phyloP scores from a whole-genome alignment of 306 rosid genomes.

The Cicer pinnatifidum region DNA sequence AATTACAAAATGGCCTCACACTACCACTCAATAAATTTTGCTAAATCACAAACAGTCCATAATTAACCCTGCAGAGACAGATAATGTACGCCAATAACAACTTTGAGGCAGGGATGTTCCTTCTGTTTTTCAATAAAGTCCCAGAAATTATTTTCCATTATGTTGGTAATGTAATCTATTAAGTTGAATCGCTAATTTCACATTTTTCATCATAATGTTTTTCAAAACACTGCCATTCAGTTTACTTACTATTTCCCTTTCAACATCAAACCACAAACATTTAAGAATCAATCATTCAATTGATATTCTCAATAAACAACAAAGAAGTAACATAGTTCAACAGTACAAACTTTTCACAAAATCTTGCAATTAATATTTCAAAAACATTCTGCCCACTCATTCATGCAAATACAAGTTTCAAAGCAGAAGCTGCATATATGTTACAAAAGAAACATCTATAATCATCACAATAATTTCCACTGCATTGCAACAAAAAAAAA shows the following conservation, averaged over 20 bases:
- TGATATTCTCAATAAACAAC: too few relatives aligned
- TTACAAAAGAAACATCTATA: too few relatives aligned
- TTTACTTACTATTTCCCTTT: constrained; percentile 28
- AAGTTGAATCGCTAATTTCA: constrained; percentile 23
- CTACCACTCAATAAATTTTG: constrained; percentile 12
- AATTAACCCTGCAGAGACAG: constrained; percentile 10
- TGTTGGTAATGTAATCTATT: constrained; percentile 16
- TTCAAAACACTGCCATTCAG: constrained; percentile 24
- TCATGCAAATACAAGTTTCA: too few relatives aligned
- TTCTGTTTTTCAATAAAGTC: constrained; percentile 4
- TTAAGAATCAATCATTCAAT: constrained; percentile 37
- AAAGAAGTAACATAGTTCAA: too few relatives aligned
- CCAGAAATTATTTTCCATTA: constrained; percentile 18
- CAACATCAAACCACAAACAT: constrained; percentile 11
- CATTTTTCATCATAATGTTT: constrained; percentile 14
- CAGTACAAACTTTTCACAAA: too few relatives aligned
- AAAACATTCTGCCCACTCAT: too few relatives aligned
- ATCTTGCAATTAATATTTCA: too few relatives aligned
- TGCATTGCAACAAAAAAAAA: not conserved
- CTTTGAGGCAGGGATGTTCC: not conserved
- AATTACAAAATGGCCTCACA: not conserved
- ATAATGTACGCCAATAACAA: not conserved
- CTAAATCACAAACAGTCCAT: constrained; percentile 18
- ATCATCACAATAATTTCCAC: not conserved
- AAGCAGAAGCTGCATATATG: too few relatives aligned